Conservation (phyloP, 306 rosid species). For the Dicorynia guianensis region DNA sequence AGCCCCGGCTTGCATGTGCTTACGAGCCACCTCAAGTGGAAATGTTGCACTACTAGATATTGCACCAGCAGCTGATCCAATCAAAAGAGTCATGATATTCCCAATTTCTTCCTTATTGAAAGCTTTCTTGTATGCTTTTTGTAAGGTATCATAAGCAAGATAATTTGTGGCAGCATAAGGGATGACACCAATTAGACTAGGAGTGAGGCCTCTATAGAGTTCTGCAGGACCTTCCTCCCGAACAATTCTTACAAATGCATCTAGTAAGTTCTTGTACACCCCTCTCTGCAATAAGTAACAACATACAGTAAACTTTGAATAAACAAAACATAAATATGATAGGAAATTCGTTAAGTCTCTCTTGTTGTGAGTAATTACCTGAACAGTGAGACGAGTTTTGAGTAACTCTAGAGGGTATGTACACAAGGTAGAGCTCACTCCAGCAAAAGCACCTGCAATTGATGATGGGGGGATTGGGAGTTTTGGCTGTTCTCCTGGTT, state of each 20-base stretch:
- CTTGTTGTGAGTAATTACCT: constrained; percentile 36
- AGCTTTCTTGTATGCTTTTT: constrained; percentile 63
- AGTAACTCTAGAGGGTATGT: constrained; percentile 74
- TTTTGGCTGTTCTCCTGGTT: constrained; percentile 53
- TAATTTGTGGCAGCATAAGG: constrained; percentile 86
- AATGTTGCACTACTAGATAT: constrained; percentile 75
- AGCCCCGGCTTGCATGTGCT: constrained; percentile 90
- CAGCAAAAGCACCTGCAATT: constrained; percentile 83
- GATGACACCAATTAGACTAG: constrained; percentile 80
- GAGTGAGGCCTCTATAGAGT: constrained; percentile 79
- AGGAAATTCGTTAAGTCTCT: not conserved
- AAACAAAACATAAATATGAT: not conserved
- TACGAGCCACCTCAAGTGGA: constrained; percentile 86
- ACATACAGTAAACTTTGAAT: not conserved
- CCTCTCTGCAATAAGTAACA: constrained; percentile 63
- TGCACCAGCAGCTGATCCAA: constrained; percentile 75
- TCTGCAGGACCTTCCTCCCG: constrained; percentile 77
- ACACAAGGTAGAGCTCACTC: constrained; percentile 70
- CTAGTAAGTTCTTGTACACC: constrained; percentile 59
- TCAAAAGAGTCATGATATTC: constrained; percentile 65
- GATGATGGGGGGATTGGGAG: constrained; percentile 60
- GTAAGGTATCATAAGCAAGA: constrained; percentile 72
- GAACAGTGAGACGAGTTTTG: constrained; percentile 64
- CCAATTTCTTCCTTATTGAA: constrained; percentile 66
- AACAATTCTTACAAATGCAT: constrained; percentile 62